A percentile compares a stretch with the other conserved stretches of the same genome.
These are phyloP conservation scores for Capsella rubella DNA, from an alignment of 441 rosid genomes.

Conservation along the genomic window DNA sequence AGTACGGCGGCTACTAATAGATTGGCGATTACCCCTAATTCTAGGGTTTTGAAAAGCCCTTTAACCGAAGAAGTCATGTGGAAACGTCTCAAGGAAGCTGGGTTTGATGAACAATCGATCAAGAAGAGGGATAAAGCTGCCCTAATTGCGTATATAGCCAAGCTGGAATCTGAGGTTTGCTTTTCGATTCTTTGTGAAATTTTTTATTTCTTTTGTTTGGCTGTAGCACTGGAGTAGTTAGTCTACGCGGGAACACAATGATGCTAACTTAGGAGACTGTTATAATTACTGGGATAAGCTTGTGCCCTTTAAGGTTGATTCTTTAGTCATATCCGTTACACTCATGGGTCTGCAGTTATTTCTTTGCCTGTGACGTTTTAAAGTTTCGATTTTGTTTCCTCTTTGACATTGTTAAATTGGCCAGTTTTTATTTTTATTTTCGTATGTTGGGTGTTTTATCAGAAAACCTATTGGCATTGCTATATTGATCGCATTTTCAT, in stretches of 20 bases:
- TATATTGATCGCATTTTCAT: slow-evolving; percentile 23
- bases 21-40: slow-evolving; percentile 45
- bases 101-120: slow-evolving; percentile 72
- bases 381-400: slow-evolving; percentile 41
- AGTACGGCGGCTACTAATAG: slow-evolving; percentile 31
- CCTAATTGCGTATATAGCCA: slow-evolving; percentile 82
- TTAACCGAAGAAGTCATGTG: slow-evolving; percentile 61
- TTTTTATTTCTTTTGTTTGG: not conserved
- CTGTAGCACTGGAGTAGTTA: not conserved
- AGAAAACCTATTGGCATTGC: not conserved
- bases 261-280: not conserved
- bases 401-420: slow-evolving; percentile 14
- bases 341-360: slow-evolving; percentile 28
- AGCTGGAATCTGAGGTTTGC: slow-evolving; percentile 88
- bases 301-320: slow-evolving; percentile 17
- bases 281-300: slow-evolving; percentile 10
- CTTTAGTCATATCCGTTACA: slow-evolving; percentile 4
- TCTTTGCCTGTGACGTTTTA: slow-evolving; percentile 28
- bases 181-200: not conserved
- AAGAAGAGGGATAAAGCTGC: slow-evolving; percentile 77
- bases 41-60: slow-evolving; percentile 67
- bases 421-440: not conserved
- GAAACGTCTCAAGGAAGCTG: slow-evolving; percentile 76
- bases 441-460: not conserved
- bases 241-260: slow-evolving; percentile 7